Conservation (phyloP, 495 filamentous ascomycete genomes). For the Paragyromitra xinjiangensis region DNA sequence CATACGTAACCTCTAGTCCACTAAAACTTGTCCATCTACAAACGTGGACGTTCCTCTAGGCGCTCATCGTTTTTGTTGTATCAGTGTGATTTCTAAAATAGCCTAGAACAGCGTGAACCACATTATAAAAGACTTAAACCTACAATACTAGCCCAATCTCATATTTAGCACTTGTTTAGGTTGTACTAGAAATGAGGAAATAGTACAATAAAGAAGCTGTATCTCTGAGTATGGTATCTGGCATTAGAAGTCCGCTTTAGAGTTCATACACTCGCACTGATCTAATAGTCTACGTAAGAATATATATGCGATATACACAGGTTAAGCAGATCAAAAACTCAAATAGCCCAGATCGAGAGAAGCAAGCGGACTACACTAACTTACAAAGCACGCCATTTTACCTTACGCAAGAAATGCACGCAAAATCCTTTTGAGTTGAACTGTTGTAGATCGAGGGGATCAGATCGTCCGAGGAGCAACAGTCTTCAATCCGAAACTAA, state of each 20-base stretch:
- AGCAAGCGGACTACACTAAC: not conserved
- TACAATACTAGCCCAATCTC: not conserved
- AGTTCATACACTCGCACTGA: not conserved
- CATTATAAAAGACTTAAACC: not conserved
- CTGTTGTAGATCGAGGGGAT: not conserved
- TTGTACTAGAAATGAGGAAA: not conserved
- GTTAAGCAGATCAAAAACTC: not conserved
- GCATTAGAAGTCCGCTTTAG: not conserved
- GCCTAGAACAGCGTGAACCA: not conserved
- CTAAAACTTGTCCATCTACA: not conserved
- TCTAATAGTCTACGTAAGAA: not conserved
- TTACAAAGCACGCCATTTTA: not conserved
- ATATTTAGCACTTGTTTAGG: not conserved
- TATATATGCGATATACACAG: not conserved
- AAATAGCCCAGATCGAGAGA: not conserved
- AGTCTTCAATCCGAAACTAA: not conserved
- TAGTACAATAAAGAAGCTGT: not conserved
- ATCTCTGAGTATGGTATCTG: not conserved
- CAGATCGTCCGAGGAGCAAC: not conserved
- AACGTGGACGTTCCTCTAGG: not conserved
- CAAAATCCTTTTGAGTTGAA: not conserved
- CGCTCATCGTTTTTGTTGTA: not conserved
- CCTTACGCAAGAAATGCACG: not conserved
- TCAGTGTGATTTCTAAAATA: not conserved
- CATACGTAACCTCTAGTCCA: not conserved